phyloP scores from a whole-genome alignment of 2,329 filamentous ascomycete species.

The Calonectria ilicicola region DNA sequence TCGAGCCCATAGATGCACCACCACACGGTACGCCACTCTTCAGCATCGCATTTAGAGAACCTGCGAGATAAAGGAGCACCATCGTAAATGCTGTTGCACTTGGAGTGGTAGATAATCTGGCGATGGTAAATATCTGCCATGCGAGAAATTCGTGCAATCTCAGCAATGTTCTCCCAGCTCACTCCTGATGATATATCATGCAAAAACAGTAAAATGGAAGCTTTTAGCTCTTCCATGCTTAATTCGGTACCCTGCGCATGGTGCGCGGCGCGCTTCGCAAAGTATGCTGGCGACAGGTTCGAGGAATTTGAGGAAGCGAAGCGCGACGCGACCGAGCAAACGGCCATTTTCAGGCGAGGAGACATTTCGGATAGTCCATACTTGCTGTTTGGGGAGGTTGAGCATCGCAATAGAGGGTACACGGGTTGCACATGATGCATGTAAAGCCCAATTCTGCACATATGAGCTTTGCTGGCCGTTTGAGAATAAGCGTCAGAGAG shows the following conservation, averaged over 20 bases:
- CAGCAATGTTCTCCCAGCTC: not conserved
- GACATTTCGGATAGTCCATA: not conserved
- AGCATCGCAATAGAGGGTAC: not conserved
- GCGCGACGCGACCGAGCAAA: not conserved
- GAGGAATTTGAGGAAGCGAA: not conserved
- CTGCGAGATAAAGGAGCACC: rapidly evolving
- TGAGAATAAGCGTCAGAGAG: not conserved
- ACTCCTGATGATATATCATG: not conserved
- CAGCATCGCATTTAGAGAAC: not conserved
- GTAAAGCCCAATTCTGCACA: not conserved
- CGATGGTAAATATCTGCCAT: not conserved
- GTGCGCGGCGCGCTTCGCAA: not conserved
- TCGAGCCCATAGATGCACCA: not conserved
- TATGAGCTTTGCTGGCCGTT: not conserved
- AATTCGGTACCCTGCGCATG: not conserved
- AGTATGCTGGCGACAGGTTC: not conserved
- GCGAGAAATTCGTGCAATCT: not conserved
- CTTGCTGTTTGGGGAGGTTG: not conserved
- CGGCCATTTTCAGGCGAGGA: not conserved
- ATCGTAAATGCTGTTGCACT: too few relatives aligned
- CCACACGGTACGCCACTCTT: not conserved
- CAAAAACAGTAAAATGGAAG: not conserved
- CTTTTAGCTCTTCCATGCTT: not conserved
- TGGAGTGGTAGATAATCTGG: not conserved
- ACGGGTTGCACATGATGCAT: not conserved